Base-by-base conservation (phyloP, 768 basidiomycete species). In the Tricholoma flavovirens region DNA sequence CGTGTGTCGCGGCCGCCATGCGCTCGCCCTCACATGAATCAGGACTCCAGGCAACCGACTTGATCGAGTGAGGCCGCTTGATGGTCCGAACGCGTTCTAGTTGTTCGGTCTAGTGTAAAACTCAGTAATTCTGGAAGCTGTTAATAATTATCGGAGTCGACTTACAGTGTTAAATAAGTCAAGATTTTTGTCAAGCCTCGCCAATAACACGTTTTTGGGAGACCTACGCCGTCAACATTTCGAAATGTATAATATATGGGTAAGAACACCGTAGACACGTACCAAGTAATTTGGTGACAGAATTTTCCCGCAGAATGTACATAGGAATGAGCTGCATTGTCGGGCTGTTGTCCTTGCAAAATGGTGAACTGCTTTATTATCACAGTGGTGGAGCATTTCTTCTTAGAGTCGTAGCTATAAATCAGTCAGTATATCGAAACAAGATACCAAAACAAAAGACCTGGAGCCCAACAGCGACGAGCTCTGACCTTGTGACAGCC, bases 401-500 rank as follows among this genome's bases (percentile, higher is more conserved):
- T 22, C 1, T 22, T 30, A 17, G 51, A 32, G 48, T 58, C 55
- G 22, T 51, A 58, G 35, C 61, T 62, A 4, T 1, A 5, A 15
- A 0, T 36, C 17, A 33, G 12, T 50, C 12, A 50, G 24, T 26
- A 26, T 26, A 38, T 11, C 11, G 9, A 10, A 42, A 9, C 2
- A 42, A 35, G 8, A n/a, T 26, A 38, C 12, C 11, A n/a, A 8
- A 42, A 9, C 8, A 42, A 36, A 32, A n/a, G n/a, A n/a, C n/a
- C n/a, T n/a, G n/a, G 30, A 32, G 6, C 30, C 9, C 12, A 12
- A 12, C 5, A 8, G 17, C 15, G 22, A 1, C 30, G n/a, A 17
- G 4, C n/a, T 32, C 51, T 33, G 19, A 62, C 59, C 57, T 52
- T 15, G 56, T 58, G 11, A 42, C 49, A 22, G 62, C 60, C 17